Percentiles rank a stretch among this genome's conserved stretches.
These are phyloP conservation scores for Suhomyces sp. DNA, from an alignment of 805 yeast genomes.

Conservation along the genomic window DNA sequence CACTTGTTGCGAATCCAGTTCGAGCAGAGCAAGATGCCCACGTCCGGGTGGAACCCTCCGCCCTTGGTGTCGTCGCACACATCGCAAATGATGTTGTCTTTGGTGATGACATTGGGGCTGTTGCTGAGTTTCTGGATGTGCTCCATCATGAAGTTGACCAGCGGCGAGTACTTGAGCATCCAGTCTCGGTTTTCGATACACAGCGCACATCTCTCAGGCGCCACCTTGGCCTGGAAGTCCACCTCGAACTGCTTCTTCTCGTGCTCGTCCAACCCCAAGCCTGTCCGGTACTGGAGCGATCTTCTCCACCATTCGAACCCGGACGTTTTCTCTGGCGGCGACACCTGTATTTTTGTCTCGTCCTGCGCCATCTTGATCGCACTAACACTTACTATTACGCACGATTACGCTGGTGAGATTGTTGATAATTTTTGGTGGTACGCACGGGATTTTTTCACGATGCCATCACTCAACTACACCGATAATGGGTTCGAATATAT, in stretches of 20 bases:
- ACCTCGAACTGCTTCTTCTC: constrained; percentile 55
- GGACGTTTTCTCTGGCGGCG: constrained; percentile 27
- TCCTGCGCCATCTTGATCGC: neutral
- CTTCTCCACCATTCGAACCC: constrained; percentile 85
- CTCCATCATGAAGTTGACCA: constrained; percentile 81
- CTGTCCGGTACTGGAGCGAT: constrained; percentile 66
- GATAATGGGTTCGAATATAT: constrained; percentile 60
- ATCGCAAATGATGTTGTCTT: constrained; percentile 66
- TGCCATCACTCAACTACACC: neutral
- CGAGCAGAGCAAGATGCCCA: constrained; percentile 84
- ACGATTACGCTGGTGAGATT: too few relatives aligned
- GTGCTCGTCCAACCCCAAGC: constrained; percentile 56
- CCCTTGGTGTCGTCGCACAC: constrained; percentile 76
- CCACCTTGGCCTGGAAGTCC: constrained; percentile 46
- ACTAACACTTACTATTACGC: neutral
- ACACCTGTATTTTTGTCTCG: constrained; percentile 7
- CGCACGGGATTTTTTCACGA: neutral
- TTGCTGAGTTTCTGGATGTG: constrained; percentile 65
- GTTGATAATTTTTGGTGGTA: neutral
- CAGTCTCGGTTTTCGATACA: constrained; percentile 80
- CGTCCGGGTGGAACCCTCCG: constrained; percentile 92
- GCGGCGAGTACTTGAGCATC: constrained; percentile 77
- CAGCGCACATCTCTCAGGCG: constrained; percentile 53
- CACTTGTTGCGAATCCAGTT: constrained; percentile 70
- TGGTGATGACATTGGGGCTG: constrained; percentile 39